These are phyloP conservation scores for Cnidoscolus chayamansa DNA, from an alignment of 441 rosid genomes.

Conservation along the genomic window DNA sequence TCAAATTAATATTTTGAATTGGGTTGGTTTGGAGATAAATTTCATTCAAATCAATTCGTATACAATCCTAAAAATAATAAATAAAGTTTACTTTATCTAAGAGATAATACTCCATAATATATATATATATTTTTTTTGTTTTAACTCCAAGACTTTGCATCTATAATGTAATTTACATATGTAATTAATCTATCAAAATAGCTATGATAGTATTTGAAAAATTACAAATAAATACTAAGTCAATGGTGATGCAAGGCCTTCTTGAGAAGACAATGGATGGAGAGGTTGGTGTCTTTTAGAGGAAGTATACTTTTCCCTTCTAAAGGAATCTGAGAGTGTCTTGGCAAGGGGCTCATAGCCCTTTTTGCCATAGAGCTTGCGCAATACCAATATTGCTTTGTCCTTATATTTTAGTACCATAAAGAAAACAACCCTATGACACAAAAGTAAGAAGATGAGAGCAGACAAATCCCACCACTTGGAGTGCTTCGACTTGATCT, in stretches of 20 bases:
- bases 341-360: constrained; percentile 21
- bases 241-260: constrained; percentile 43
- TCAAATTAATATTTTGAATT: too few species aligned
- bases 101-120: too few species aligned
- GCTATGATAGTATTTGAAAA: too few species aligned
- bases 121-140: too few species aligned
- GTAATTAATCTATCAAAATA: too few species aligned
- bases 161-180: too few species aligned
- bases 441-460: constrained; percentile 49
- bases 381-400: constrained; percentile 38
- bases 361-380: constrained; percentile 21
- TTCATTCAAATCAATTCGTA: too few species aligned
- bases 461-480: constrained; percentile 87
- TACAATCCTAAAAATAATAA: too few species aligned
- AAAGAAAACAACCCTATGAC: constrained; percentile 61
- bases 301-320: not conserved
- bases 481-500: constrained; percentile 41
- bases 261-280: constrained; percentile 65
- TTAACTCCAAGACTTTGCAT: too few species aligned
- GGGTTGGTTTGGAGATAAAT: too few species aligned
- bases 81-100: too few species aligned
- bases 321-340: constrained; percentile 31
- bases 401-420: constrained; percentile 58
- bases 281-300: constrained; percentile 44
- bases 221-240: not conserved